These are phyloP conservation scores for Microstegium vimineum DNA, from an alignment of 176 grass and related monocot species.

Conservation along the genomic window DNA sequence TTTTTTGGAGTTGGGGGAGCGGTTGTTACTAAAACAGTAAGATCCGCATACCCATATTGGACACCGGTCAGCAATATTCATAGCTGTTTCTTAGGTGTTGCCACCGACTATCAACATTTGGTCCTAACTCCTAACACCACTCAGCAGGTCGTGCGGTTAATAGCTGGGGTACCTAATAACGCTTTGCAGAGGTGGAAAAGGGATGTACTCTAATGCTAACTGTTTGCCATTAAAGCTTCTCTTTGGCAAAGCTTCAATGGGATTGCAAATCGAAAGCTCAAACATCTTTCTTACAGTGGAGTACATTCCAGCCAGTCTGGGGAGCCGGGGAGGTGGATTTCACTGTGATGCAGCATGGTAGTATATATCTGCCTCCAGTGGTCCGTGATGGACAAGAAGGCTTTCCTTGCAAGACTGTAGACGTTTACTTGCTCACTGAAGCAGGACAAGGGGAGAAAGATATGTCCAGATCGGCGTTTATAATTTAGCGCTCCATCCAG, in stretches of 20 bases:
- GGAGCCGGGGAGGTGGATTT: too few species aligned
- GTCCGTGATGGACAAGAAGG: not conserved
- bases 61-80: not conserved
- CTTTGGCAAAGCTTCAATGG: conserved; percentile 3
- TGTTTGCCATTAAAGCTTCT: conserved; percentile 5
- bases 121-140: conserved; percentile 35
- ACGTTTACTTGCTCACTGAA: conserved; percentile 31
- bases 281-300: not conserved
- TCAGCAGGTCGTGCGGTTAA: not conserved
- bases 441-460: conserved; percentile 27
- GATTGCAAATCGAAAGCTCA: not conserved
- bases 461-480: conserved; percentile 17
- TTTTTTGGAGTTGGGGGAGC: not conserved
- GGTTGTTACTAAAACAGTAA: not conserved
- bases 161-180: conserved; percentile 9
- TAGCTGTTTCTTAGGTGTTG: not conserved
- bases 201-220: conserved; percentile 10
- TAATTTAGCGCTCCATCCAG: conserved; percentile 31
- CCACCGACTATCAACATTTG: not conserved
- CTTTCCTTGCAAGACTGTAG: conserved; percentile 26
- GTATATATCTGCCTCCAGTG: conserved; percentile 1
- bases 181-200: conserved; percentile 9
- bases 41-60: not conserved
- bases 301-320: not conserved
- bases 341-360: not conserved